phyloP scores from a whole-genome alignment of 371 early-diverging fungal species.

The Apophysomyces trapeziformis region DNA sequence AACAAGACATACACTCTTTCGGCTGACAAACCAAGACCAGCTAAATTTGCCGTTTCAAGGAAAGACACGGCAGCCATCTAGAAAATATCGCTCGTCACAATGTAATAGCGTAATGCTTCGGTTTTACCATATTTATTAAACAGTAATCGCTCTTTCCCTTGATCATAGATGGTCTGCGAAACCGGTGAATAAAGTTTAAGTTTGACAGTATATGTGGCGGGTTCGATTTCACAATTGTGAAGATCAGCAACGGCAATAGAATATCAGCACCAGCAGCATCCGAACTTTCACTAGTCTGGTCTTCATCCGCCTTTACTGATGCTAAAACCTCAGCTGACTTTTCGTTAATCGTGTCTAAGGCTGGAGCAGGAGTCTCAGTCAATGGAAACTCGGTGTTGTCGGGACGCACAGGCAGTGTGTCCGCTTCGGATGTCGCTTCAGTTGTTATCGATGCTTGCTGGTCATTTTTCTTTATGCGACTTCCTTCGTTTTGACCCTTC shows the following conservation, averaged over 20 bases:
- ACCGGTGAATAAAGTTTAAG: slow-evolving; percentile 59
- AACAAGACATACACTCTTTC: slow-evolving; percentile 29
- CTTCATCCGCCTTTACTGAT: slow-evolving; percentile 2
- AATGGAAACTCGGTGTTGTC: background rate
- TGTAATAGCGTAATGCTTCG: background rate
- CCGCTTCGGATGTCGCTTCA: no score
- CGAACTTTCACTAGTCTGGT: slow-evolving; percentile 13
- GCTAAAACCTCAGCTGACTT: background rate
- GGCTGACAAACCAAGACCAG: slow-evolving; percentile 52
- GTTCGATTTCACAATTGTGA: slow-evolving; percentile 68
- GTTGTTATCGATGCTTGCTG: no score
- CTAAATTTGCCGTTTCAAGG: slow-evolving; percentile 51
- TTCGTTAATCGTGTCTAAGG: background rate
- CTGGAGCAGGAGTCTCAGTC: background rate
- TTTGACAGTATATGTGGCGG: slow-evolving; percentile 71
- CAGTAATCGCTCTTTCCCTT: slow-evolving; percentile 58
- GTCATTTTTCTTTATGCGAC: no score
- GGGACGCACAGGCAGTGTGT: no score
- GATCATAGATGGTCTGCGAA: slow-evolving; percentile 48
- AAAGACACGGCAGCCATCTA: slow-evolving; percentile 54
- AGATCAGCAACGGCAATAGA: slow-evolving; percentile 69
- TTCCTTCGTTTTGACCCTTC: background rate
- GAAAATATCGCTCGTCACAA: background rate
- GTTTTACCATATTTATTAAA: slow-evolving; percentile 49
- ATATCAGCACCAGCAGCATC: slow-evolving; percentile 60